phyloP scores from a whole-genome alignment of 2,329 filamentous ascomycete species.

The Reticulascus tulasneorum region DNA sequence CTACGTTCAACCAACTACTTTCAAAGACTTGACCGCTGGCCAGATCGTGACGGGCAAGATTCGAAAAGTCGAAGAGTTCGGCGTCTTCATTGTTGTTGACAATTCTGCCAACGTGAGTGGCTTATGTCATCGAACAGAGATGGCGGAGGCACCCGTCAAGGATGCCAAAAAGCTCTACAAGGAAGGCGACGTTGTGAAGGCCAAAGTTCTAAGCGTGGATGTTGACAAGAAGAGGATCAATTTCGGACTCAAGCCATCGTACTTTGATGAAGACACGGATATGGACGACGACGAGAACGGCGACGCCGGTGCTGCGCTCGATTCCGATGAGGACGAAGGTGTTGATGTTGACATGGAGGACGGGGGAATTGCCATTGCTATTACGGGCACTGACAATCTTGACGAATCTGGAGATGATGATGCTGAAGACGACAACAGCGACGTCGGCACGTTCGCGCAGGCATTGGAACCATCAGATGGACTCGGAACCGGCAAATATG shows the following conservation, averaged over 20 bases:
- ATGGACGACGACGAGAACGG: slow-evolving; percentile 41
- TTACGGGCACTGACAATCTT: slow-evolving; percentile 38
- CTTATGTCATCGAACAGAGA: slow-evolving; percentile 86
- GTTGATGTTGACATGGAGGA: slow-evolving; percentile 49
- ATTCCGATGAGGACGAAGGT: slow-evolving; percentile 39
- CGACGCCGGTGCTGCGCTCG: slow-evolving; percentile 41
- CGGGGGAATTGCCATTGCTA: slow-evolving; percentile 35
- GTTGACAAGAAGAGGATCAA: slow-evolving; percentile 71
- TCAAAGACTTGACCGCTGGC: slow-evolving; percentile 73
- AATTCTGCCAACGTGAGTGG: slow-evolving; percentile 86
- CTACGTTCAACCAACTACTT: slow-evolving; percentile 68
- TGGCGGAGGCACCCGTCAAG: slow-evolving; percentile 77
- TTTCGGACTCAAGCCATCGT: slow-evolving; percentile 89
- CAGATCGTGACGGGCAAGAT: slow-evolving; percentile 86
- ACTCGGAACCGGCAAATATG: slow-evolving; percentile 65
- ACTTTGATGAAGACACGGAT: slow-evolving; percentile 65
- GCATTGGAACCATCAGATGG: slow-evolving; percentile 25
- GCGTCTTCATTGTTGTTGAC: slow-evolving; percentile 89
- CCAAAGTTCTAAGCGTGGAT: slow-evolving; percentile 78
- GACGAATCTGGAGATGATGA: slow-evolving; percentile 26
- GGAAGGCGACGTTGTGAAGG: slow-evolving; percentile 90
- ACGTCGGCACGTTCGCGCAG: slow-evolving; percentile 41
- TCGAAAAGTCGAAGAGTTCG: slow-evolving; percentile 90
- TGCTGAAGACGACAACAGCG: slow-evolving; percentile 34
- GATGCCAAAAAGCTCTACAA: slow-evolving; percentile 88